A percentile compares a stretch with the other conserved stretches of the same genome.
These are phyloP conservation scores for Vicia villosa DNA, from an alignment of 306 rosid species.

Conservation along the genomic window DNA sequence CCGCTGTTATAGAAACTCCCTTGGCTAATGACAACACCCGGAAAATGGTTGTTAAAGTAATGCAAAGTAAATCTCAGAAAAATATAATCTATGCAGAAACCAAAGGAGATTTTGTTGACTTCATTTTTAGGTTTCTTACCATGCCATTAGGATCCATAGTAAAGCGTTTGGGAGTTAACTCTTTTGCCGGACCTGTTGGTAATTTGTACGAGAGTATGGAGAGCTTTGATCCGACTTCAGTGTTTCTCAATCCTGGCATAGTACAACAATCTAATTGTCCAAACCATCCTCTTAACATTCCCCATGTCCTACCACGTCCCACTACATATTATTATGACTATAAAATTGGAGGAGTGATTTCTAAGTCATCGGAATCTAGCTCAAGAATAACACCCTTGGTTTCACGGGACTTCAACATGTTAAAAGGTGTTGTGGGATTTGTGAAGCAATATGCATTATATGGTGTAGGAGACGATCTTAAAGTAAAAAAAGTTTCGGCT, in stretches of 20 bases:
- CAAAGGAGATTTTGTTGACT: slow-evolving; percentile 37
- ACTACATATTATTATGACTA: not conserved
- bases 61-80: slow-evolving; percentile 24
- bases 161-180: slow-evolving; percentile 16
- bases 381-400: not conserved
- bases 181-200: slow-evolving; percentile 32
- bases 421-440: slow-evolving; percentile 28
- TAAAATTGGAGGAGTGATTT: not conserved
- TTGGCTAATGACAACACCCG: not conserved
- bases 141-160: slow-evolving; percentile 28
- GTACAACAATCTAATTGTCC: slow-evolving; percentile 20
- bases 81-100: slow-evolving; percentile 24
- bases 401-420: not conserved
- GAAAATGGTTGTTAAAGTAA: slow-evolving; percentile 27
- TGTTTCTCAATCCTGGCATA: slow-evolving; percentile 38
- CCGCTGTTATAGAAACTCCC: not conserved
- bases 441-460: slow-evolving; percentile 32
- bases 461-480: slow-evolving; percentile 32
- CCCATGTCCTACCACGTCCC: not conserved
- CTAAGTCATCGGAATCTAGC: not conserved
- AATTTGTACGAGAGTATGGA: slow-evolving; percentile 32
- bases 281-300: slow-evolving; percentile 19
- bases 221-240: not conserved
- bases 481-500: slow-evolving; percentile 6
- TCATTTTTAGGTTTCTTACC: slow-evolving; percentile 32